Conservation (phyloP, 2,329 filamentous ascomycete species). For the Aphanocladium album region DNA sequence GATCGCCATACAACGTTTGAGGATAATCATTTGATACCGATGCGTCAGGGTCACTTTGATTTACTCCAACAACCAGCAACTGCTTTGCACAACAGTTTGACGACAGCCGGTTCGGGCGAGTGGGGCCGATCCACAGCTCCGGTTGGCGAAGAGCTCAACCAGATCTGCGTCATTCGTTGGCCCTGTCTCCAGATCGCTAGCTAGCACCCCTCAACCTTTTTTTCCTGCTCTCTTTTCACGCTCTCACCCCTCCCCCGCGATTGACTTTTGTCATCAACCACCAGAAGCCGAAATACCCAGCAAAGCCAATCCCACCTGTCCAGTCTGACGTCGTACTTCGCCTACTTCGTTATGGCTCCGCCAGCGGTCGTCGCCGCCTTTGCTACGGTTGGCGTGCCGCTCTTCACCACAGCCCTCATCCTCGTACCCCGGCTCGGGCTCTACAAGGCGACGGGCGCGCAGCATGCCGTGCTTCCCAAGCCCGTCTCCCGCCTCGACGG, state of each 20-base stretch:
- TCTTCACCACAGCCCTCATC: constrained; percentile 2
- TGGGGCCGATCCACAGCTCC: constrained; percentile 10
- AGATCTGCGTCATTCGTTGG: constrained; percentile 1
- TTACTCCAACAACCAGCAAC: neutral
- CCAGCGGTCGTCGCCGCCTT: constrained; percentile 6
- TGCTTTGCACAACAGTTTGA: neutral
- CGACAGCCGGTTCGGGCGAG: neutral
- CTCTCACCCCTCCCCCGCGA: neutral
- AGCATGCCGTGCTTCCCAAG: constrained; percentile 9
- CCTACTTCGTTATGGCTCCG: neutral
- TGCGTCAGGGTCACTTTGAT: no score
- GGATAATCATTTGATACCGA: no score
- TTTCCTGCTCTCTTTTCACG: no score
- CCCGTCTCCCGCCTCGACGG: constrained; percentile 13
- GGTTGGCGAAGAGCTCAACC: constrained; percentile 1
- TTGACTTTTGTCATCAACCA: neutral
- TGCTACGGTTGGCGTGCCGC: constrained; percentile 5
- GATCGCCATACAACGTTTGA: no score
- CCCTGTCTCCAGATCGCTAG: neutral
- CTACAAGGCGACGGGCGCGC: constrained; percentile 3
- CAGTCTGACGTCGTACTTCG: neutral
- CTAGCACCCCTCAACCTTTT: neutral
- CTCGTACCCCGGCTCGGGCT: constrained; percentile 6
- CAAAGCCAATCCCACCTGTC: neutral
- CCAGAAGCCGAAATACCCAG: no score